Evolutionary conservation across 495 filamentous ascomycete genomes (phyloP).

Genomic region (Barbatosphaeria neglecta): DNA sequence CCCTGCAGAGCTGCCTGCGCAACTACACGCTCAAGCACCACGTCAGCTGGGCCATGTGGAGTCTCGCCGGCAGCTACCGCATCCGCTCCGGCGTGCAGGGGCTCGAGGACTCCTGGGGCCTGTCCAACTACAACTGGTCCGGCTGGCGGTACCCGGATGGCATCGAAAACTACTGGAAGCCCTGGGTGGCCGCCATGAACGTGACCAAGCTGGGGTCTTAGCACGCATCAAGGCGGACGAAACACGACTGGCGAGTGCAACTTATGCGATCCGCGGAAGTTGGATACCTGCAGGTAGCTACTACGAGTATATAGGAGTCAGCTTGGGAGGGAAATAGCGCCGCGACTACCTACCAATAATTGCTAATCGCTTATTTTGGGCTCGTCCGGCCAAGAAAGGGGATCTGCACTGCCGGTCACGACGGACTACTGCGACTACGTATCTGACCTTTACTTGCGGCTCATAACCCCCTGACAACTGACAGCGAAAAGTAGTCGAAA

Average conservation of each 20-base stretch:
- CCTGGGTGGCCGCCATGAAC: slow-evolving; percentile 24
- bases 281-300: no score
- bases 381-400: no score
- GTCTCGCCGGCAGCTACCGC: slow-evolving; percentile 30
- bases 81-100: slow-evolving; percentile 31
- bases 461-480: no score
- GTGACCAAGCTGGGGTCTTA: slow-evolving; percentile 8
- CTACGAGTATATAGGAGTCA: no score
- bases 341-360: no score
- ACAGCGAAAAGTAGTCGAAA: not conserved
- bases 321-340: no score
- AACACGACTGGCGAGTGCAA: no score
- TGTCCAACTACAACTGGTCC: slow-evolving; percentile 25
- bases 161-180: slow-evolving; percentile 23
- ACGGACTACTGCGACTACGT: no score
- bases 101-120: slow-evolving; percentile 36
- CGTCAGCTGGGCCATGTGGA: slow-evolving; percentile 46
- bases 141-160: slow-evolving; percentile 24
- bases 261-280: no score
- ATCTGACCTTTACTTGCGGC: not conserved
- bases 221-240: no score
- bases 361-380: no score
- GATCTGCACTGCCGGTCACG: no score
- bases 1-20: slow-evolving; percentile 35
- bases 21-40: slow-evolving; percentile 30